Percentiles rank a stretch among this genome's conserved stretches.
Evolutionary conservation across 495 filamentous ascomycete genomes (phyloP).

Genomic region (Jackrogersella multiformis): DNA sequence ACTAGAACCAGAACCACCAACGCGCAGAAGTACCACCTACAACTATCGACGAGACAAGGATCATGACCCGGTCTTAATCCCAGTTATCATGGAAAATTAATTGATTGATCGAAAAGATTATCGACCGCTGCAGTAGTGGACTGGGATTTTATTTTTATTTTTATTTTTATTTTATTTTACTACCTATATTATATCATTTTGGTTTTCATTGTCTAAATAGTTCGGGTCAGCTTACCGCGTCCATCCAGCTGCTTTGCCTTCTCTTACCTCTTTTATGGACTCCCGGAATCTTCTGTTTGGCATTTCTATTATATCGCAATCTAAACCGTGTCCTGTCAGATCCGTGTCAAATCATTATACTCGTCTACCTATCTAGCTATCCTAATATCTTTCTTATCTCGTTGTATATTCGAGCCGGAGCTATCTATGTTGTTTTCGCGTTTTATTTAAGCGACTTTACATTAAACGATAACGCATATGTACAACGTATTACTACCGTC

Average conservation of each 20-base stretch:
- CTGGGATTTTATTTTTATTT: constrained; percentile 1
- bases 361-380: not conserved
- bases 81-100: constrained; percentile 39
- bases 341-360: not conserved
- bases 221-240: constrained; percentile 20
- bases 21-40: too few species aligned
- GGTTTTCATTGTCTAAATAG: not conserved
- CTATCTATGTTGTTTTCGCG: not conserved
- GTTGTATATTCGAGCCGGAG: constrained; percentile 1
- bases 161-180: not conserved
- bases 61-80: constrained; percentile 37
- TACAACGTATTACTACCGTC: constrained; percentile 16
- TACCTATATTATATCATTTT: not conserved
- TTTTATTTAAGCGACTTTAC: constrained; percentile 13
- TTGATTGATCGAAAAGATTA: constrained; percentile 38
- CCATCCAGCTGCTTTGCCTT: not conserved
- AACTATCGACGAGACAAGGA: constrained; percentile 31
- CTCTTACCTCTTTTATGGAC: constrained; percentile 15
- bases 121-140: constrained; percentile 15
- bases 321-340: constrained; percentile 17
- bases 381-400: constrained; percentile 1
- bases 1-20: not conserved
- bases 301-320: constrained; percentile 16
- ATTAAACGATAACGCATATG: constrained; percentile 21
- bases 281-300: constrained; percentile 24